Conservation (phyloP, 306 rosid genomes). For the Arachis hypogaea region DNA sequence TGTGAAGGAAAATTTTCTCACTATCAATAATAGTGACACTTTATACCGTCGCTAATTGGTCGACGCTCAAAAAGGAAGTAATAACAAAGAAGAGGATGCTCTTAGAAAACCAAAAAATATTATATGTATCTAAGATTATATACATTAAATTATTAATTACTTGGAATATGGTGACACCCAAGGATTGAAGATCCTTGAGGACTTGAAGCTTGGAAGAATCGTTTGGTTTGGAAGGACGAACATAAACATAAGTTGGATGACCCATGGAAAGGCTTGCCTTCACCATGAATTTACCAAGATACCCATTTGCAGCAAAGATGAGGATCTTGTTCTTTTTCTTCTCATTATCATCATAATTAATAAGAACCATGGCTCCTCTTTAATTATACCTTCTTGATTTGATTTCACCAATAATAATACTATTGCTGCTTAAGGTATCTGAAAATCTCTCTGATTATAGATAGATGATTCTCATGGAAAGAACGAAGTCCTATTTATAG, state of each 20-base stretch:
- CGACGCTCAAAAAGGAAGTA: too few species aligned
- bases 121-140: too few species aligned
- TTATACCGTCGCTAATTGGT: too few species aligned
- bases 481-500: background rate
- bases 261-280: slow-evolving; percentile 50
- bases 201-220: slow-evolving; percentile 41
- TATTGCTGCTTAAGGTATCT: background rate
- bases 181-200: slow-evolving; percentile 38
- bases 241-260: slow-evolving; percentile 46
- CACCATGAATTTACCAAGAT: slow-evolving; percentile 53
- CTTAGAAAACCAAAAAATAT: too few species aligned
- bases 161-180: slow-evolving; percentile 50
- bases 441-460: background rate
- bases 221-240: slow-evolving; percentile 38
- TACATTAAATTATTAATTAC: slow-evolving; percentile 13
- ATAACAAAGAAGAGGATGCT: too few species aligned
- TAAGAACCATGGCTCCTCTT: background rate
- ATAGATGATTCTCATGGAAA: background rate
- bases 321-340: background rate
- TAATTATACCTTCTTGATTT: background rate
- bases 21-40: too few species aligned
- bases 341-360: too few species aligned
- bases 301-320: slow-evolving; percentile 46
- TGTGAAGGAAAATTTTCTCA: too few species aligned
- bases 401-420: background rate